Evolutionary conservation across 1,139 yeast genomes (phyloP), one percentile per base, ranked within the genome.

Genomic region (Kodamaea sp.): DNA sequence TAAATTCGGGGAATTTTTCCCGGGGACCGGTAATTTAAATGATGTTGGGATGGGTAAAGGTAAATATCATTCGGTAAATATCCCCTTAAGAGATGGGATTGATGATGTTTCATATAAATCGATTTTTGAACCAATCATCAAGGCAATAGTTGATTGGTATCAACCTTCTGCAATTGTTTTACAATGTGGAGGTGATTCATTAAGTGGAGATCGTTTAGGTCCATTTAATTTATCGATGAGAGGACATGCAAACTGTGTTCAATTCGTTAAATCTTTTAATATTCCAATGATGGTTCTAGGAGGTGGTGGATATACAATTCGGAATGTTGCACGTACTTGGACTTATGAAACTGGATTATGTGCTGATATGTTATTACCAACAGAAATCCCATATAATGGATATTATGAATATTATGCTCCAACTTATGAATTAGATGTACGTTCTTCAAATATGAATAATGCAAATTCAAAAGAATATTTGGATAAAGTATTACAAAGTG

Each of bases 321-420:
- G 97, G 60, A 92, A 92, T 59, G 98, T 92, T 32, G 89, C 96
- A 27, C 73, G 97, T 54, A 83, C 96, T 6, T 92, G 98, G 98
- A 81, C 96, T 31, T 90, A 76, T 59, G 98, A 92, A 65, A 84
- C 96, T 2, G 96, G 97, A 15, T 67, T 92, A 40, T 71, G 90
- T 49, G 90, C 87, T 53, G 86, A 88, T 53, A 84, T 81, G 44
- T 62, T 79, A 10, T 70, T 90, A 48, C 94, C 88, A 15, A 71
- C 79, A 9, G 96, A 89, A 55, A 75, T 90, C 49, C 97, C 97
- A 5, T 90, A 88, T 68, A 90, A 90, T 59, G 97, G 90, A 60
- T 92, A 92, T 67, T 90, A 87, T 63, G 97, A 90, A 65, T 90
- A 90, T 67, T 90, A 85, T 63, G 97, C 97, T 0, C 98, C 98